Evolutionary conservation across 805 yeast species (phyloP), one percentile per base, ranked within the genome.

Genomic region (Suhomyces pyralidae): DNA sequence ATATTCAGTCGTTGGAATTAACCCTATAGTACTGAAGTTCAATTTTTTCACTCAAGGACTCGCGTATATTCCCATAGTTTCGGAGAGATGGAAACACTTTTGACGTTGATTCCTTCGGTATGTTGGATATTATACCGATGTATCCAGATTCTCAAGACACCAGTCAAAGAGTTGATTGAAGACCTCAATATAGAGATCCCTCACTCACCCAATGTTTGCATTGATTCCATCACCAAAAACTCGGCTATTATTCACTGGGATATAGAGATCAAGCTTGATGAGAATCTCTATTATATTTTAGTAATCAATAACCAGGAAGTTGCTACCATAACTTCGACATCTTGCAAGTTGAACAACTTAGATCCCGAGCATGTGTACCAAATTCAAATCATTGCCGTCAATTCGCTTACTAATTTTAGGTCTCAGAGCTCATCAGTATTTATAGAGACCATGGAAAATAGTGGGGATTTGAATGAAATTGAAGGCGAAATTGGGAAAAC

Each of bases 191-290:
- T 83, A 19, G 79, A 78, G 26, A 79, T 84, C 32, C 89, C 89
- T 3, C 78, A 74, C 51, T 71, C 80, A 7, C 86, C 86, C 2
- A 65, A 69, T 45, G 69, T 83, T 14, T 81, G 85, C 48, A 74
- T 84, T 6, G 87, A 82, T 59, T 75, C 77, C 57, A 77, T 84
- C 46, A 74, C 80, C 5, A 65, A 69, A 34, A 60, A 67, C 7
- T 67, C 79, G 25, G 78, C 81, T 38, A 75, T 74, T 24, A 53
- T 84, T 30, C 88, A 82, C 59, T 84, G 88, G 86, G 84, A 80
- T 67, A 63, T 72, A 20, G 68, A 68, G 52, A 51, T 58, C 10
- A 55, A 56, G 38, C 51, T 52, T 17, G 68, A 67, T 34, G 77
- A 73, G 50, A 64, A 59, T 50, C 54, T 75, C 48, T 64, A 66